These are phyloP conservation scores for Sechiopsis laciniata DNA, from an alignment of 306 rosid species.

Conservation along the genomic window DNA sequence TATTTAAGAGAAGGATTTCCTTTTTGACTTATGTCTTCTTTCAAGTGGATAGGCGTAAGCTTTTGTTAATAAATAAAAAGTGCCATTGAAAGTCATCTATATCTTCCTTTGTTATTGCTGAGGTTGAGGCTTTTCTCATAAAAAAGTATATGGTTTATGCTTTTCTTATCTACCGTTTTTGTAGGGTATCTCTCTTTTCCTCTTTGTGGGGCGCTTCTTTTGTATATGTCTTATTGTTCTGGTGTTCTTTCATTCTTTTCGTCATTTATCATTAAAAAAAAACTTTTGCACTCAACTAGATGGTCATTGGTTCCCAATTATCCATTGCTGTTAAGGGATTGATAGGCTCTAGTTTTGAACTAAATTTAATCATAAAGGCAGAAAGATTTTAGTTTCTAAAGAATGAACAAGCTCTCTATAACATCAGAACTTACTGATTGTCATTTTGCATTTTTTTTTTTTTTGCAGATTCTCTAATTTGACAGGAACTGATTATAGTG, in stretches of 20 bases:
- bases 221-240: too few relatives aligned
- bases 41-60: background rate
- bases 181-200: too few relatives aligned
- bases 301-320: background rate
- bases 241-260: too few relatives aligned
- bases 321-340: background rate
- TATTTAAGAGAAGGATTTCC: background rate
- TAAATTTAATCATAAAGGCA: background rate
- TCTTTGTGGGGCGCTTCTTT: background rate
- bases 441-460: conserved; percentile 24
- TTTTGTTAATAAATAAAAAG: background rate
- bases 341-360: background rate
- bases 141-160: background rate
- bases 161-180: background rate
- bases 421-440: conserved; percentile 11
- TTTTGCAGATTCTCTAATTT: conserved; percentile 76
- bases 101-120: background rate
- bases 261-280: background rate
- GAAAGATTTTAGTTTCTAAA: background rate
- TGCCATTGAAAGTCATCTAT: too few relatives aligned
- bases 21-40: background rate
- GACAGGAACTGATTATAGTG: conserved; percentile 94
- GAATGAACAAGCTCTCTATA: background rate
- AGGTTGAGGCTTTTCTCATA: background rate
- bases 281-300: background rate